phyloP scores from a whole-genome alignment of 1,284 basidiomycete species.

The Austroboletus novae-zelandiae region DNA sequence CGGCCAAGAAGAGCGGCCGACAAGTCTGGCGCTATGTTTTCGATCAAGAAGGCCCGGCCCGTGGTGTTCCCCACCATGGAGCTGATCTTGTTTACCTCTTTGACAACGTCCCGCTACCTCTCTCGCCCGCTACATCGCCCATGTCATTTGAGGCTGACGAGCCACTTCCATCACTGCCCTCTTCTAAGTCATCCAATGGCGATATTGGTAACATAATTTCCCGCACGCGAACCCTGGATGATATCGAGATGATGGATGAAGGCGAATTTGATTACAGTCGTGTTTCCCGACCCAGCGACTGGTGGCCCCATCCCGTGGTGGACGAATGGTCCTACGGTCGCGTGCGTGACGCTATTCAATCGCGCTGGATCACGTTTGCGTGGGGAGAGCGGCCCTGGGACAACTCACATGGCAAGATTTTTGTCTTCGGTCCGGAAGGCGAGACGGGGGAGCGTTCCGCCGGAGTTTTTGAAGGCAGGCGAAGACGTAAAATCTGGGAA shows the following conservation, averaged over 20 bases:
- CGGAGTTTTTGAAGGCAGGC: conserved; percentile 42
- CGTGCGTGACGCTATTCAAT: conserved; percentile 67
- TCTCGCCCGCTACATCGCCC: conserved; percentile 33
- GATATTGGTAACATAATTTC: conserved; percentile 32
- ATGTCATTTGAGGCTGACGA: conserved; percentile 39
- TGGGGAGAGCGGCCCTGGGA: conserved; percentile 69
- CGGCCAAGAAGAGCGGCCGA: conserved; percentile 45
- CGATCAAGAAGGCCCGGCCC: conserved; percentile 69
- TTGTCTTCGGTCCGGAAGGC: conserved; percentile 61
- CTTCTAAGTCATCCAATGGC: conserved; percentile 29
- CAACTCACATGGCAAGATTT: conserved; percentile 53
- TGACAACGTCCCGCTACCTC: conserved; percentile 60
- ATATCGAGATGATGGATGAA: conserved; percentile 29
- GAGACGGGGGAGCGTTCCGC: conserved; percentile 46
- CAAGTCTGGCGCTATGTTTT: conserved; percentile 75
- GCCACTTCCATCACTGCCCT: conserved; percentile 29
- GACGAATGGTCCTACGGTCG: conserved; percentile 61
- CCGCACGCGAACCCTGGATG: conserved; percentile 24
- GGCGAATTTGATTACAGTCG: conserved; percentile 20
- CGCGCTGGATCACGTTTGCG: conserved; percentile 71
- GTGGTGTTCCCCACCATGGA: conserved; percentile 61
- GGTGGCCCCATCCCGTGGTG: conserved; percentile 54
- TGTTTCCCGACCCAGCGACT: conserved; percentile 26
- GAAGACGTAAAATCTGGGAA: conserved; percentile 53
- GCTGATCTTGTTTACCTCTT: conserved; percentile 74